A percentile compares a stretch with the other conserved stretches of the same genome.
These are phyloP conservation scores for Neurospora sp. DNA, from an alignment of 495 filamentous ascomycete species.

Conservation along the genomic window DNA sequence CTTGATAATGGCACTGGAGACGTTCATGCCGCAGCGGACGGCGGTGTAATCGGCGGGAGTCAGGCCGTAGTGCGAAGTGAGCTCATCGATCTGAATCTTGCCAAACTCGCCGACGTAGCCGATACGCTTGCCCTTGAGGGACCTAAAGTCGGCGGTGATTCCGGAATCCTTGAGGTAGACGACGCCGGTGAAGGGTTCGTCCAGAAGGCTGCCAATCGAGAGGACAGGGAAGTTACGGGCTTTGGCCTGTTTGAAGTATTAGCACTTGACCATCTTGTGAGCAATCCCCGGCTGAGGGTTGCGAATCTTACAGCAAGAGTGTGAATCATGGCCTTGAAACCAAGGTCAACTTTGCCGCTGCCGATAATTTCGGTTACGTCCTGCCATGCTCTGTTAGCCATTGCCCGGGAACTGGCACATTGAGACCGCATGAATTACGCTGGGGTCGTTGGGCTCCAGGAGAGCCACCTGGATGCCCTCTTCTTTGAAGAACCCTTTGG, in stretches of 20 bases:
- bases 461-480: slow-evolving; percentile 62
- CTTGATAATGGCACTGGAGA: slow-evolving; percentile 46
- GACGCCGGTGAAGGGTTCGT: slow-evolving; percentile 65
- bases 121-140: slow-evolving; percentile 60
- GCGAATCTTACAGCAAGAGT: slow-evolving; percentile 46
- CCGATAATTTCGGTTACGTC: slow-evolving; percentile 67
- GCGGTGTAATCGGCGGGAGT: slow-evolving; percentile 58
- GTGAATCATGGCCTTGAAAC: slow-evolving; percentile 70
- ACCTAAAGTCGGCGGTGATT: slow-evolving; percentile 54
- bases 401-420: not conserved
- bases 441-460: slow-evolving; percentile 61
- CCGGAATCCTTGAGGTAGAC: slow-evolving; percentile 60
- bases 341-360: slow-evolving; percentile 59
- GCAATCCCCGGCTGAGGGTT: not conserved
- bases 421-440: slow-evolving; percentile 23
- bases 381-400: slow-evolving; percentile 5
- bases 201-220: slow-evolving; percentile 57
- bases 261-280: not conserved
- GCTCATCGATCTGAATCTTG: slow-evolving; percentile 69
- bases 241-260: slow-evolving; percentile 41
- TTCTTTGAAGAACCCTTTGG: slow-evolving; percentile 59
- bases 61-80: slow-evolving; percentile 65
- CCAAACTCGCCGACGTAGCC: slow-evolving; percentile 67
- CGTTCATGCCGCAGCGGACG: slow-evolving; percentile 46
- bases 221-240: slow-evolving; percentile 58